Evolutionary conservation across 2,329 filamentous ascomycete species (phyloP).

Genomic region (Phaeosphaeria sp.): DNA sequence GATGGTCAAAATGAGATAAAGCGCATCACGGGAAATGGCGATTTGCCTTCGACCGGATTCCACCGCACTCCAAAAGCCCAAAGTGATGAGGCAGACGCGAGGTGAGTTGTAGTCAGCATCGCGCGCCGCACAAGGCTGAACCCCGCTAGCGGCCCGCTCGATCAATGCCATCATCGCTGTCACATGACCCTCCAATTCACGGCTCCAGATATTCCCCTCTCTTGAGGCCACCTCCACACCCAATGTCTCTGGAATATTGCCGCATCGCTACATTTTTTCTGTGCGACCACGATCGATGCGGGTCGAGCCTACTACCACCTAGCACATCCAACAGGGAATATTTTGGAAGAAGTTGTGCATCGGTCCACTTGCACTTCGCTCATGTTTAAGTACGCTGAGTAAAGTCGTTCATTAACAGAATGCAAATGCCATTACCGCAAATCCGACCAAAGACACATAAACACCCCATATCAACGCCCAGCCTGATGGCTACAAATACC

Average conservation of each 20-base stretch:
- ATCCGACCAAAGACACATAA: background rate
- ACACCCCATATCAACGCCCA: background rate
- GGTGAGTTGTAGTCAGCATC: slow-evolving; percentile 4
- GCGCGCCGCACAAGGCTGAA: slow-evolving; percentile 2
- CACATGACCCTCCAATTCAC: background rate
- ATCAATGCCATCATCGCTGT: background rate
- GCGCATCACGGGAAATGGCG: background rate
- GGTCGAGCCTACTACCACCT: no score
- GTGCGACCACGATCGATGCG: no score
- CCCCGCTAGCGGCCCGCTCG: background rate
- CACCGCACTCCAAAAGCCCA: background rate
- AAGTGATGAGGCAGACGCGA: background rate
- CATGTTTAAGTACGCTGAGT: no score
- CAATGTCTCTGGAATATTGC: background rate
- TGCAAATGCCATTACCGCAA: no score
- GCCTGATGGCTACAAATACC: no score
- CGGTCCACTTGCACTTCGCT: no score
- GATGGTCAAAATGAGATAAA: background rate
- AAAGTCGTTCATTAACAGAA: no score
- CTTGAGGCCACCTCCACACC: no score
- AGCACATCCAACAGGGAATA: no score
- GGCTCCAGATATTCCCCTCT: no score
- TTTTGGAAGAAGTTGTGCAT: no score
- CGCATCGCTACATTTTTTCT: no score
- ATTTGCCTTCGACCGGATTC: slow-evolving; percentile 6